Percentiles rank a stretch among this genome's conserved stretches.
Conservation (phyloP, 148 eudicot species). For the Nepenthes gracilis region DNA sequence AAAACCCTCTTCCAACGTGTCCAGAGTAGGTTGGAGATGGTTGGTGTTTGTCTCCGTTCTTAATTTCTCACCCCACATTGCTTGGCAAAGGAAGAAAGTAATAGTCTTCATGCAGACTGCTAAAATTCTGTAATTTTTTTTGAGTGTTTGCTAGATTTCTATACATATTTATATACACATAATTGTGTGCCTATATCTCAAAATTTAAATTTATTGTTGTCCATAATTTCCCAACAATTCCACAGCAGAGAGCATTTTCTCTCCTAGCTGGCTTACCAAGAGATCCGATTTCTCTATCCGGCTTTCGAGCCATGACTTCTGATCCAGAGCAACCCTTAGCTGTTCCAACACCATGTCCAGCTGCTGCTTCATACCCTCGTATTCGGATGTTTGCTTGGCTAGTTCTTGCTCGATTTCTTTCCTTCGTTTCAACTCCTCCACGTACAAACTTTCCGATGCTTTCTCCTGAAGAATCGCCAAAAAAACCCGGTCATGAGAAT, state of each 20-base stretch:
- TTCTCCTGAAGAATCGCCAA: not conserved
- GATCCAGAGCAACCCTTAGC: not conserved
- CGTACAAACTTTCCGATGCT: constrained; percentile 2
- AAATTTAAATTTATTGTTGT: not conserved
- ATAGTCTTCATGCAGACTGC: too few species aligned
- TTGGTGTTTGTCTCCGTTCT: too few species aligned
- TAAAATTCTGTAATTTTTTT: too few species aligned
- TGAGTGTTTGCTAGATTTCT: too few species aligned
- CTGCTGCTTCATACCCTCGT: not conserved
- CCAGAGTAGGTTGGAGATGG: too few species aligned
- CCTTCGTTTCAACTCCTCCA: constrained; percentile 3
- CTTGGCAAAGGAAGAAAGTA: too few species aligned
- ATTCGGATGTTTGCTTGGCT: not conserved
- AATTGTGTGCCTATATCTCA: too few species aligned
- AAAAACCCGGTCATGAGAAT: not conserved
- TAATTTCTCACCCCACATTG: too few species aligned
- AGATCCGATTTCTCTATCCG: not conserved
- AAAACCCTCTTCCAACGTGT: too few species aligned
- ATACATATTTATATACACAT: too few species aligned
- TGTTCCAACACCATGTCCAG: not conserved
- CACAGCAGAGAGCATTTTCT: not conserved
- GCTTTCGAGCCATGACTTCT: not conserved
- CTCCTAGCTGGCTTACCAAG: not conserved
- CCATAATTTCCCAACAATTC: not conserved
- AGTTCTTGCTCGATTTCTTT: constrained; percentile 3